Evolutionary conservation across 805 yeast species (phyloP), one percentile per base, ranked within the genome.

Genomic region (Wickerhamomyces strasburgensis): DNA sequence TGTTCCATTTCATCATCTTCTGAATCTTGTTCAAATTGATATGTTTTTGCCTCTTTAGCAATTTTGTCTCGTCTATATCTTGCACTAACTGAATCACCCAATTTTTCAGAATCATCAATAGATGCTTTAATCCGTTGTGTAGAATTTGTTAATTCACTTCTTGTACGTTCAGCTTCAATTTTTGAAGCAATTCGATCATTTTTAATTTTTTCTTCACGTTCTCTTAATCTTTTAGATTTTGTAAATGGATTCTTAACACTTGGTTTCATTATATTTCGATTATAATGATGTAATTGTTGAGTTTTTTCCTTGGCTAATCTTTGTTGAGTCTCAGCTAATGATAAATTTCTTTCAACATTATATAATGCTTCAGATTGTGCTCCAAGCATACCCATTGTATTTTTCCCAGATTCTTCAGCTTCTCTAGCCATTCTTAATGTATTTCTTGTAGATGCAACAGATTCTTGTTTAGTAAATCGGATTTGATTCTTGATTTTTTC

Each of bases 1-100:
- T 81, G 75, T 56, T 90, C 98, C 75, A 87, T 75, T 48, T 80
- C 93, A 51, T 88, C 95, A 60, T 93, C 98, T 57, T 90, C 97
- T 34, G 79, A 78, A 60, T 90, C 97, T 33, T 83, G 84, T 55
- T 87, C 96, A 50, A 86, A 84, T 51, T 84, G 85, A 61, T 82
- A 88, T 46, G 77, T 65, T 39, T 75, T 65, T 2, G 94, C 83
- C 27, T 77, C 79, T 14, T 67, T 51, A 34, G 61, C 39, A 24
- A 56, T 54, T 33, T 57, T 58, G 29, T 65, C 61, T 30, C 65
- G 60, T 35, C 63, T 61, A 46, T 65, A 66, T 26, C 55, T 55
- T 23, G 56, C 60, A 5, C 61, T 54, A 2, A 58, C 48, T 8
- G 63, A 65, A 25, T 61, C 54, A 2, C 50, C 54, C 21, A 42